Conservation (phyloP, 495 filamentous ascomycete genomes). For the Pyronema domesticum region DNA sequence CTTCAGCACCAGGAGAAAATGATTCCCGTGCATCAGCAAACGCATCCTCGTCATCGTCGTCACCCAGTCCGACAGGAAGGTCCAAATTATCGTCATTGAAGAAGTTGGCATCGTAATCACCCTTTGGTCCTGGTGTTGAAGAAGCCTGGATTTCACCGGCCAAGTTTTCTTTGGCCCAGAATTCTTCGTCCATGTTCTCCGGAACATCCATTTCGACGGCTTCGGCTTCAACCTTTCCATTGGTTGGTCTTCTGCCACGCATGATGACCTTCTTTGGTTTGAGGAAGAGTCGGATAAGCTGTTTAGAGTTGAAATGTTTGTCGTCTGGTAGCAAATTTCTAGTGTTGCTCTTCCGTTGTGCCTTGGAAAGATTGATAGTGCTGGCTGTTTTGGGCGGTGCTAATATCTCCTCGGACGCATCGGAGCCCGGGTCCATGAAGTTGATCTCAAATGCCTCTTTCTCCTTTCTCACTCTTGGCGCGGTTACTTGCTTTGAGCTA, state of each 20-base stretch:
- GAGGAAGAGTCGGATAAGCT: slow-evolving; percentile 74
- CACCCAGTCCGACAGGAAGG: slow-evolving; percentile 16
- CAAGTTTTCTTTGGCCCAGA: slow-evolving; percentile 72
- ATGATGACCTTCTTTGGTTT: slow-evolving; percentile 69
- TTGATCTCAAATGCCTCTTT: slow-evolving; percentile 94
- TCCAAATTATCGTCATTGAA: slow-evolving; percentile 81
- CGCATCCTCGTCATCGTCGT: slow-evolving; percentile 58
- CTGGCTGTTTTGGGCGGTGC: slow-evolving; percentile 66
- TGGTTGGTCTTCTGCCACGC: slow-evolving; percentile 29
- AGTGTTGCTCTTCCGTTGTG: slow-evolving; percentile 86
- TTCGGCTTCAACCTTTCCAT: neutral
- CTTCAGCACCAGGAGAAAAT: slow-evolving; percentile 55
- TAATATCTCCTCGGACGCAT: slow-evolving; percentile 63
- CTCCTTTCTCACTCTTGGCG: slow-evolving; percentile 46
- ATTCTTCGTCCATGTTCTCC: slow-evolving; percentile 80
- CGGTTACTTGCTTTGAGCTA: slow-evolving; percentile 30
- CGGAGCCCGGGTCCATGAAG: slow-evolving; percentile 51
- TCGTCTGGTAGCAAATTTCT: slow-evolving; percentile 90
- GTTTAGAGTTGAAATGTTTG: slow-evolving; percentile 91
- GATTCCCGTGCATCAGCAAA: slow-evolving; percentile 87
- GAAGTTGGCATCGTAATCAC: slow-evolving; percentile 91
- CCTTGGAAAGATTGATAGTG: slow-evolving; percentile 67
- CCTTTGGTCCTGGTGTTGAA: slow-evolving; percentile 32
- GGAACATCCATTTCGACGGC: slow-evolving; percentile 16
- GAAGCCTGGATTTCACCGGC: slow-evolving; percentile 21